These are phyloP conservation scores for Elsinoe perseae DNA, from an alignment of 2,329 filamentous ascomycete genomes.

Conservation along the genomic window DNA sequence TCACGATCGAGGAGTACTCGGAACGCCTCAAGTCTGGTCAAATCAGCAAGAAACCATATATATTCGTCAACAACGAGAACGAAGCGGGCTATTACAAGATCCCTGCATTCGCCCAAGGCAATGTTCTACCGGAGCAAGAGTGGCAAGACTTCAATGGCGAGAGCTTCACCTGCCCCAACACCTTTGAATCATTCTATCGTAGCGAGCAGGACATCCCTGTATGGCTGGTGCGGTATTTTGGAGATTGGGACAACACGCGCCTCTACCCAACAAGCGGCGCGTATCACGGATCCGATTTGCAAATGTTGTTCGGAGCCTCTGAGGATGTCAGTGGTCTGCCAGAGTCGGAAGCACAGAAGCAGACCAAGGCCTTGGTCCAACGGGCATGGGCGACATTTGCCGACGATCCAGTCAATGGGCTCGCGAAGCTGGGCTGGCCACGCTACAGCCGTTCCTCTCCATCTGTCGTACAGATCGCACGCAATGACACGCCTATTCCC, in stretches of 20 bases:
- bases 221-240: slow-evolving; percentile 44
- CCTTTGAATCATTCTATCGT: slow-evolving; percentile 34
- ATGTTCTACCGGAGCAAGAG: slow-evolving; percentile 34
- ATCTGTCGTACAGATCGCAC: slow-evolving; percentile 6
- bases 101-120: slow-evolving; percentile 32
- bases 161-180: slow-evolving; percentile 35
- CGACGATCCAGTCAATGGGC: slow-evolving; percentile 26
- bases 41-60: slow-evolving; percentile 37
- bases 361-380: slow-evolving; percentile 23
- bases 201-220: slow-evolving; percentile 30
- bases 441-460: slow-evolving; percentile 23
- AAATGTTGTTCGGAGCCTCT: slow-evolving; percentile 28
- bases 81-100: slow-evolving; percentile 45
- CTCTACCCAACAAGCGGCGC: slow-evolving; percentile 41
- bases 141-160: slow-evolving; percentile 20
- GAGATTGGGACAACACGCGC: slow-evolving; percentile 43
- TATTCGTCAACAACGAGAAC: slow-evolving; percentile 40
- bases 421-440: slow-evolving; percentile 33
- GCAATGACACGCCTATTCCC: neutral
- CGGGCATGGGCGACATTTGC: slow-evolving; percentile 31
- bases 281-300: slow-evolving; percentile 38
- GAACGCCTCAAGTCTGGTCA: slow-evolving; percentile 20
- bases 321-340: slow-evolving; percentile 25
- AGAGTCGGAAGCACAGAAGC: slow-evolving; percentile 19
- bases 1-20: slow-evolving; percentile 23